phyloP scores from a whole-genome alignment of 78 protist genomes.

The Dictyostelium capitatum region DNA sequence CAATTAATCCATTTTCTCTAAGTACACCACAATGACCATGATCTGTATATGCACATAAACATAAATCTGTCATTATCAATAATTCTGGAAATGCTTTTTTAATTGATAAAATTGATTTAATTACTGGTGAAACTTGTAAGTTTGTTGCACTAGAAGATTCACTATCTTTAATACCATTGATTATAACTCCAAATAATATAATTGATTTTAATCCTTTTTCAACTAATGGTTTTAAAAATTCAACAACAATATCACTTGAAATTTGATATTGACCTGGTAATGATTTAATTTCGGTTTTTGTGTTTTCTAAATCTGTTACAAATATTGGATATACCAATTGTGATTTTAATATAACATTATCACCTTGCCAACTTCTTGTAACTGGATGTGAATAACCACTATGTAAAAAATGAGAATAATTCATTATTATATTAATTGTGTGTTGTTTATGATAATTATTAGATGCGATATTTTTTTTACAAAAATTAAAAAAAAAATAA shows the following conservation, averaged over 20 bases:
- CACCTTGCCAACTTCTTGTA: constrained; percentile 85
- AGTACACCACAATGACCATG: constrained; percentile 92
- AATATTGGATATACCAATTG: constrained; percentile 89
- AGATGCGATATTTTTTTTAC: no score
- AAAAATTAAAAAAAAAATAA: no score
- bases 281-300: constrained; percentile 79
- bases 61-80: constrained; percentile 85
- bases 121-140: constrained; percentile 39
- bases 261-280: constrained; percentile 82
- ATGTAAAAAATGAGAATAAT: constrained; percentile 62
- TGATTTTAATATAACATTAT: constrained; percentile 48
- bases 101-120: constrained; percentile 52
- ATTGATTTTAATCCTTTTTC: constrained; percentile 86
- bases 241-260: constrained; percentile 52
- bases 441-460: background rate
- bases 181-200: constrained; percentile 90
- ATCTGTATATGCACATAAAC: constrained; percentile 89
- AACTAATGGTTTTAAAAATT: constrained; percentile 81
- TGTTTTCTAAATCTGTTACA: constrained; percentile 48
- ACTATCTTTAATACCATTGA: constrained; percentile 44
- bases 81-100: constrained; percentile 67
- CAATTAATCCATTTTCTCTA: constrained; percentile 44
- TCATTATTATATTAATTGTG: background rate
- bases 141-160: constrained; percentile 48
- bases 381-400: constrained; percentile 81